Evolutionary conservation across 2,329 filamentous ascomycete genomes (phyloP), one percentile per base, ranked within the genome.

Genomic region (Tolypocladium nubicola): DNA sequence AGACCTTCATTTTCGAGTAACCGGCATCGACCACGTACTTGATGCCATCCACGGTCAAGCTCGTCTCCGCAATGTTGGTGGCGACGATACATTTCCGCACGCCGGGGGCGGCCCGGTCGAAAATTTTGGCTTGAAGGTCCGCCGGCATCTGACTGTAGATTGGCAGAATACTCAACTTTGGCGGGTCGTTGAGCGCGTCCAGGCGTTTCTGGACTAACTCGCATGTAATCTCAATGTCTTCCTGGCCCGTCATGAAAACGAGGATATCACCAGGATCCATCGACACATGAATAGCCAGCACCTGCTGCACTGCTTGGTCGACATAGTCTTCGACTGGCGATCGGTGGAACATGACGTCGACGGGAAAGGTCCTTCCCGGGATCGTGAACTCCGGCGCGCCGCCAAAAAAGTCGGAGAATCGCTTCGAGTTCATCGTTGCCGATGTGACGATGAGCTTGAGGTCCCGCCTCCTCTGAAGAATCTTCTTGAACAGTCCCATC

Each of bases 141-240:
- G 94, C 94, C 2, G 94, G 95, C 94, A 99, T 97, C 72, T 99
- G 94, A 79, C 91, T 97, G 82, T 99, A 99, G 57, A 99, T 97
- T 0, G 95, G 95, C 35, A 99, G 75, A 56, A 99, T 96, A 68
- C 89, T 93, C 58, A 99, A 83, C 68, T 96, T 93, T 1, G 94
- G 92, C 1, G 94, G 93, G 66, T 99, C 92, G 61, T 97, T 97
- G 38, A 99, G 81, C 37, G 93, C 83, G 62, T 90, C 87, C 19
- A 99, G 78, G 49, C 94, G 82, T 69, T 97, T 93, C 56, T 90
- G 89, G 3, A 97, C 82, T 23, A 97, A 78, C 67, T 99, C 94
- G 69, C 94, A 99, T 0, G 95, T 99, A 47, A 88, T 88, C 71
- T 99, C 94, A 60, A 99, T 99, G 67, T 99, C 94, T 73, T 99